Base-by-base conservation (phyloP, 345 rosid species). In the Carallia pectinifolia region DNA sequence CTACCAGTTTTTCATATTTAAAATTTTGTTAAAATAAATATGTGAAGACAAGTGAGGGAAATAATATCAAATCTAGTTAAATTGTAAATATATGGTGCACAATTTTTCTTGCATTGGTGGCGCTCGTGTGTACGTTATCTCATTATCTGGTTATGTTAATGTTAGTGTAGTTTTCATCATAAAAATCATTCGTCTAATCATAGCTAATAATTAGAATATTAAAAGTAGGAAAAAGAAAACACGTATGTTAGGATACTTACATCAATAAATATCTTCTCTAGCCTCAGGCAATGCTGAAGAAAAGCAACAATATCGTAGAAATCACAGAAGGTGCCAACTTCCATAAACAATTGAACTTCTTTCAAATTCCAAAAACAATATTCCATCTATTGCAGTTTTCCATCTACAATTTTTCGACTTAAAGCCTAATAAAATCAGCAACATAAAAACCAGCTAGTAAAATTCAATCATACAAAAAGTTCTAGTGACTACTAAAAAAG, bases 331-430 rank as follows among this genome's bases (percentile, higher is more conserved):
- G 2, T 9, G 17, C 54, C 66, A 9, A 66, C 76, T 50, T 68
- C 64, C 77, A 77, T 66, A 15, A 64, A 61, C 37, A 81, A 3
- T 48, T 77, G 81, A 5, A 81, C 48, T 53, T 81, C 81, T 67
- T 17, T 69, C 61, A 74, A 64, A 18, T 64, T 56, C 23, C 15
- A 1, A 15, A 71, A 68, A 31, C 4, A 19, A 40, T 17, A 40
- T 16, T 9, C 68, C 50, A 60, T 2, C 6, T 34, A 44, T 39
- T 16, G 56, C 3, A 44, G 27, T 29, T 30, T 5, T 4, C 5
- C 56, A 30, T 39, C 9, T 17, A 4, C 50, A 4, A 5, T 31
- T 17, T 17, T 38, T 4, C 73, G 50, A 12, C 62, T 16, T 19
- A 75, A 60, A n/a, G 64, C 67, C 80, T 79, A 30, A 2, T 23